A percentile compares a stretch with the other conserved stretches of the same genome.
phyloP scores from a whole-genome alignment of 257 asterid genomes.

The Solanum ossicruentum region DNA sequence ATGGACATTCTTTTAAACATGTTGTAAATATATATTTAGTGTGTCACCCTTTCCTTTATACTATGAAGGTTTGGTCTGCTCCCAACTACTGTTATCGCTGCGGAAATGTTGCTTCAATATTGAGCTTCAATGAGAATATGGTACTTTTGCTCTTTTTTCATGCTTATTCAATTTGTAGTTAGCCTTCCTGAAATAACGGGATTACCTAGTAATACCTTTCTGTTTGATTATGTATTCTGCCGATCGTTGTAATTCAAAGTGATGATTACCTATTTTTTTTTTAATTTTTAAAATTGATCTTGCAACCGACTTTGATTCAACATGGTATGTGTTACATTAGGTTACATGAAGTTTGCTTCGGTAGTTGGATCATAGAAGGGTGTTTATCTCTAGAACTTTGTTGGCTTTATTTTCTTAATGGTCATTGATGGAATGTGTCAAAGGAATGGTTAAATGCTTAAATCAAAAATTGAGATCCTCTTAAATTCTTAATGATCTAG shows the following conservation, averaged over 20 bases:
- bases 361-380: not conserved
- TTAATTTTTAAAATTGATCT: not conserved
- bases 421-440: not conserved
- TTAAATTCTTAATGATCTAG: not conserved
- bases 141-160: conserved; percentile 17
- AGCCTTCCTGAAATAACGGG: not conserved
- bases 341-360: not conserved
- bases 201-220: not conserved
- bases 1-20: not conserved
- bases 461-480: not conserved
- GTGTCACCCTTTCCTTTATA: not conserved
- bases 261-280: not conserved
- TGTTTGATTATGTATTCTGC: not conserved
- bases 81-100: conserved; percentile 98
- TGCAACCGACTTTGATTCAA: not conserved
- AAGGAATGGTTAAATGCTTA: not conserved
- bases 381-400: not conserved
- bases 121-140: conserved; percentile 97
- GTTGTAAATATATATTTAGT: not conserved
- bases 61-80: conserved; percentile 94
- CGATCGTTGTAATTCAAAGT: not conserved
- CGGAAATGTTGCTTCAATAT: conserved; percentile 94
- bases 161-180: not conserved
- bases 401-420: not conserved
- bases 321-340: not conserved